Percentiles rank a stretch among this genome's conserved stretches.
Evolutionary conservation across 2,329 filamentous ascomycete species (phyloP).

Genomic region (Aphanoascus verrucosus): DNA sequence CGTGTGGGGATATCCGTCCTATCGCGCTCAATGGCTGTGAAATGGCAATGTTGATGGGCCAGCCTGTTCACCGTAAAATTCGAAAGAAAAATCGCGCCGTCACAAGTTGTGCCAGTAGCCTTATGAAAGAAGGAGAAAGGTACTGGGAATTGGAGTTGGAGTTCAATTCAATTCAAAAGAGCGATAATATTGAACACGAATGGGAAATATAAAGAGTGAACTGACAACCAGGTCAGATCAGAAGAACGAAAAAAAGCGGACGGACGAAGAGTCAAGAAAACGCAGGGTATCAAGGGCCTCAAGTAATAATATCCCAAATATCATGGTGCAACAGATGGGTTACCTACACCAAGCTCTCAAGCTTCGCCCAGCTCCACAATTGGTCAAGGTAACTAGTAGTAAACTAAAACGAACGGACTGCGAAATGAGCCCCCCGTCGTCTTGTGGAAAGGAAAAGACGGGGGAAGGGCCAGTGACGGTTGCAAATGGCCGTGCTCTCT

Average conservation of each 20-base stretch:
- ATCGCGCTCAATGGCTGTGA: background rate
- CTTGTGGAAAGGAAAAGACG: background rate
- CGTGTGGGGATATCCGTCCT: background rate
- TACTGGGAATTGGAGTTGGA: too few species aligned
- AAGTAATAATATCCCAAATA: too few species aligned
- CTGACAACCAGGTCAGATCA: background rate
- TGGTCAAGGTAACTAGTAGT: too few species aligned
- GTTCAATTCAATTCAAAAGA: background rate
- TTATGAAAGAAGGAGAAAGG: background rate
- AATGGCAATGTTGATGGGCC: background rate
- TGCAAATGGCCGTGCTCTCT: background rate
- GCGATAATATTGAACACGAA: background rate
- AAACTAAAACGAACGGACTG: too few species aligned
- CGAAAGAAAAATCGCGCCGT: background rate
- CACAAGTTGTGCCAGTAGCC: background rate
- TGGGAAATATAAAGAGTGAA: background rate
- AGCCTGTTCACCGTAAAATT: background rate
- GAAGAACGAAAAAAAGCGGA: background rate
- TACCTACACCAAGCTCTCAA: too few species aligned
- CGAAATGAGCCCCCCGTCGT: too few species aligned
- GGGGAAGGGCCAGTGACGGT: background rate
- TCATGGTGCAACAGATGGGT: too few species aligned
- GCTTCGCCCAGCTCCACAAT: too few species aligned
- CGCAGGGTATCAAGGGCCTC: background rate
- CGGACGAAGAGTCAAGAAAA: background rate